A percentile compares a stretch with the other conserved stretches of the same genome.
phyloP scores from a whole-genome alignment of 1,139 yeast species.

The Suhomyces ambrosiae region DNA sequence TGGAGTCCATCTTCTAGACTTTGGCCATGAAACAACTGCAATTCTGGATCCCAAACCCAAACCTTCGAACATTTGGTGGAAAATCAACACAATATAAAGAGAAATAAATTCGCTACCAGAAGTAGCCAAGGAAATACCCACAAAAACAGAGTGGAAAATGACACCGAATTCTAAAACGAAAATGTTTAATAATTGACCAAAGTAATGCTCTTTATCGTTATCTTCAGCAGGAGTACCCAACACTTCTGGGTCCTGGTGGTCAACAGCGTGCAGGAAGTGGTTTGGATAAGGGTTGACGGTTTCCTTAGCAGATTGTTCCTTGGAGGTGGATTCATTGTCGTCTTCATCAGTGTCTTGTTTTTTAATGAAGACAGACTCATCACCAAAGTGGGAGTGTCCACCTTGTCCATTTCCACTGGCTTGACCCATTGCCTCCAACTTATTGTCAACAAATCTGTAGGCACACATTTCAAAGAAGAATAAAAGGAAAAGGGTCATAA shows the following conservation, averaged over 20 bases:
- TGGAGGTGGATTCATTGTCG: slow-evolving; percentile 18
- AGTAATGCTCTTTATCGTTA: slow-evolving; percentile 40
- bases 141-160: slow-evolving; percentile 77
- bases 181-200: slow-evolving; percentile 47
- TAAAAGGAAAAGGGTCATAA: slow-evolving; percentile 52
- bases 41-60: slow-evolving; percentile 87
- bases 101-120: slow-evolving; percentile 73
- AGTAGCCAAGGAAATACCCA: slow-evolving; percentile 74
- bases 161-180: slow-evolving; percentile 78
- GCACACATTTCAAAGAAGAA: slow-evolving; percentile 61
- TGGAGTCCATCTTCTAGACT: slow-evolving; percentile 48
- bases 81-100: slow-evolving; percentile 75
- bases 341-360: slow-evolving; percentile 22
- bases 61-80: slow-evolving; percentile 94
- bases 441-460: slow-evolving; percentile 50
- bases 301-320: slow-evolving; percentile 20
- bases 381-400: slow-evolving; percentile 57
- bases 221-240: slow-evolving; percentile 44
- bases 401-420: slow-evolving; percentile 17
- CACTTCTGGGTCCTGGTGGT: slow-evolving; percentile 58
- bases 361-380: slow-evolving; percentile 32
- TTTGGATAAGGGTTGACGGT: slow-evolving; percentile 34
- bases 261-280: slow-evolving; percentile 52
- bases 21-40: slow-evolving; percentile 72
- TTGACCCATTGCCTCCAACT: slow-evolving; percentile 24